Base-by-base conservation (phyloP, 805 yeast species). In the Wickerhamomyces hampshirensis region DNA sequence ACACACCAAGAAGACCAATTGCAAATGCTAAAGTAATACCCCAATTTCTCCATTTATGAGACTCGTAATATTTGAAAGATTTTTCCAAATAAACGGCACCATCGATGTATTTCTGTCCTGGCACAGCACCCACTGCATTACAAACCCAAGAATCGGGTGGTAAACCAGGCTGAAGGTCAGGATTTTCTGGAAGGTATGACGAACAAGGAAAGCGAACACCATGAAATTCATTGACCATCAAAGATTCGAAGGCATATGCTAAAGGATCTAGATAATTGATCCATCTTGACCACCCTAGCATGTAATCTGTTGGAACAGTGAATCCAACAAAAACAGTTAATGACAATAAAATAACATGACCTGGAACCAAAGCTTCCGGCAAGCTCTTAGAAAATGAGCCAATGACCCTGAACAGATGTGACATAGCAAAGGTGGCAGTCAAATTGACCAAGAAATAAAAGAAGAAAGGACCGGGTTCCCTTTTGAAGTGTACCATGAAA, bases 241-340 rank as follows among this genome's bases (percentile, higher is more conserved):
- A 55, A 2, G 81, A 62, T 55, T 77, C 82, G 48, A 76, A 77
- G 14, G 70, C 63, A 48, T 76, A 77, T 7, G 72, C 75, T 34
- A 77, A 55, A 2, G 84, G 84, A 46, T 78, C 66, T 31, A 78
- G 46, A 47, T 74, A 78, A 56, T 73, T 72, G 42, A 78, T 74
- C 84, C 83, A 78, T 46, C 77, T 65, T 24, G 77, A 71, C 84
- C 84, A 78, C 10, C 81, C 77, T 44, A 68, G 64, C 75, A 77
- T 75, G 33, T 66, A 54, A 5, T 70, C 67, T 23, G 71, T 68
- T 19, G 83, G 84, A 40, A 77, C 60, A 16, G 70, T 75, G 60
- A 77, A 77, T 26, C 83, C 83, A 6, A 76, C 67, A 50, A 66
- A 77, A 51, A 73, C 63, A 14, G 71, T 56, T 50, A 77, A 48